Base-by-base conservation (phyloP, 306 rosid genomes). In the Sindora glabra region DNA sequence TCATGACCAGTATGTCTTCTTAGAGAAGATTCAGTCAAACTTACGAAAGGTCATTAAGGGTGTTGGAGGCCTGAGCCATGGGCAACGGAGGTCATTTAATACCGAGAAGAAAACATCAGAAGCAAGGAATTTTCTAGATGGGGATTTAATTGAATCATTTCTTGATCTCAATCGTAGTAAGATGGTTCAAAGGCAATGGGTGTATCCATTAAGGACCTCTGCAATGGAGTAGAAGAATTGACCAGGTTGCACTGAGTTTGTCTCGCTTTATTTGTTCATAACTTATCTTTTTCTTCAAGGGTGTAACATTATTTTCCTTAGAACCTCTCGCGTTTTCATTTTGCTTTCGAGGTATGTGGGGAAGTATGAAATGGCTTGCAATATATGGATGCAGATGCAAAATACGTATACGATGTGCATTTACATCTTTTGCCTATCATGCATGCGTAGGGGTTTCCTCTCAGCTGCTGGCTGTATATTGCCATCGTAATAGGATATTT, bases 41-140 rank as follows among this genome's bases (percentile, higher is more conserved):
- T 58, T 94, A 75, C 76, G 97, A 67, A 94, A 84, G 71, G 94
- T 94, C 75, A 94, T 94, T 12, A 94, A 89, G 74, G 97, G 99
- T 26, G 94, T 94, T 19, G 99, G 99, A 49, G 99, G 99, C 38
- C 73, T 94, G 40, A 94, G 82, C 78, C 99, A 94, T 13, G 99
- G 89, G 80, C 99, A 94, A 22, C 86, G 99, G 99, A 86, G 97
- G 64, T 94, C 97, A 34, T 94, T 88, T 70, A 89, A 77, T 81
- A 94, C 77, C 10, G 97, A 94, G 77, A 94, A 89, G 85, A 86
- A 85, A 65, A 82, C 94, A 1, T 86, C 68, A 5, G 94, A 92
- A 26, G 95, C 99, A 21, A 82, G 80, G 61, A 92, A 80, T 39
- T 89, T 92, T 80, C 72, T 92, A 56, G 99, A 92, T 21, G 99